Percentiles rank a stretch among this genome's conserved stretches.
Conservation (phyloP, 106 monocot genomes). For the Dendrobium chrysotoxum region DNA sequence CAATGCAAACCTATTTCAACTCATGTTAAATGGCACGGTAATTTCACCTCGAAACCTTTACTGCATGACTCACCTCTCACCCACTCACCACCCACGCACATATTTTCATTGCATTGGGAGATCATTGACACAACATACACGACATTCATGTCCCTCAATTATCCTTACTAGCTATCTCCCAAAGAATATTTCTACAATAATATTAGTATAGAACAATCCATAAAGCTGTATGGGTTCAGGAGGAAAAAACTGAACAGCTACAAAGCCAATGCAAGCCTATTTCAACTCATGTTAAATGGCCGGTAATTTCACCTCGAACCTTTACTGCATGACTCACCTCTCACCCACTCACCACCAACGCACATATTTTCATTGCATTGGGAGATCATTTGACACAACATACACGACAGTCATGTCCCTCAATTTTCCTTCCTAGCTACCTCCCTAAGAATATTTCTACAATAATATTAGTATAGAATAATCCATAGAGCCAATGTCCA, state of each 20-base stretch:
- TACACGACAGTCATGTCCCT: background rate
- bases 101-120: background rate
- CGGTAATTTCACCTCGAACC: background rate
- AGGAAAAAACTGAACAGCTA: background rate
- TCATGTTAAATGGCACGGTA: background rate
- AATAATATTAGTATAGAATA: background rate
- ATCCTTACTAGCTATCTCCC: background rate
- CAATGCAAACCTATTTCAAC: background rate
- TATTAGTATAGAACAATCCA: background rate
- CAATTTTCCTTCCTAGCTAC: background rate
- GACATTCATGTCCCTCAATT: background rate
- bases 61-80: background rate
- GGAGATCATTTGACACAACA: background rate
- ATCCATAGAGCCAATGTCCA: background rate
- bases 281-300: background rate
- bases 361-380: background rate
- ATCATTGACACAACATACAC: background rate
- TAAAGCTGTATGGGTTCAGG: background rate
- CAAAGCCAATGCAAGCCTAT: background rate
- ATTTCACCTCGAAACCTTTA: background rate
- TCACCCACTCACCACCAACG: no score
- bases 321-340: background rate
- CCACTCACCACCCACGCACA: background rate
- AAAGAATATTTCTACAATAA: background rate
- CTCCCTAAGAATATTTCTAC: background rate